phyloP scores from a whole-genome alignment of 2,329 filamentous ascomycete species.

The Colletotrichum coccodes region DNA sequence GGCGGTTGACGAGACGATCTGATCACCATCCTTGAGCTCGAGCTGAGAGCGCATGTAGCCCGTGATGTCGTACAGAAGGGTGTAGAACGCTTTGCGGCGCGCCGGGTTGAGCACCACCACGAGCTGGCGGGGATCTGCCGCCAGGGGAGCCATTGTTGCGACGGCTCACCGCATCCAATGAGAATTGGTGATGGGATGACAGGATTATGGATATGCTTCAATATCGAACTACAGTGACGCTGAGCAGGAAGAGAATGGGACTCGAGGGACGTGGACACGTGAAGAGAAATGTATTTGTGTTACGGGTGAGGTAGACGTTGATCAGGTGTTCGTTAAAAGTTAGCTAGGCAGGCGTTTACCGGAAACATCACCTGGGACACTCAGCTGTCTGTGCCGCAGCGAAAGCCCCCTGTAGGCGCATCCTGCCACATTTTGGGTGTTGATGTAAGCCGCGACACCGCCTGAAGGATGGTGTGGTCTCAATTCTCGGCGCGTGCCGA shows the following conservation, averaged over 20 bases:
- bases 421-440: background rate
- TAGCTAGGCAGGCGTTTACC: constrained; percentile 17
- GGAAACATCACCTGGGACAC: constrained; percentile 3
- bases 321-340: background rate
- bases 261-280: background rate
- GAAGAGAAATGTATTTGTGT: background rate
- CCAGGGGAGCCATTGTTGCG: constrained; percentile 62
- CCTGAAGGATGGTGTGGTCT: background rate
- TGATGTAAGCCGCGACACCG: background rate
- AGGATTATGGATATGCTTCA: background rate
- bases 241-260: background rate
- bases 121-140: constrained; percentile 64
- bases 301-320: background rate
- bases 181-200: background rate
- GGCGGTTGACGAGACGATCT: constrained; percentile 14
- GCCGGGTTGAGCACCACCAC: constrained; percentile 64
- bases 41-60: constrained; percentile 64
- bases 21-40: constrained; percentile 46
- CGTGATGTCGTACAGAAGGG: constrained; percentile 62
- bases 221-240: background rate
- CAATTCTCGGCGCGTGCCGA: constrained; percentile 1
- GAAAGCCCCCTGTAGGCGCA: background rate
- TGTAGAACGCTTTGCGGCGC: constrained; percentile 60
- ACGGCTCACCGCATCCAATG: constrained; percentile 13
- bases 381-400: background rate